These are phyloP conservation scores for Stagonosporopsis cucurbitacearum DNA, from an alignment of 2,329 filamentous ascomycete genomes.

Conservation along the genomic window DNA sequence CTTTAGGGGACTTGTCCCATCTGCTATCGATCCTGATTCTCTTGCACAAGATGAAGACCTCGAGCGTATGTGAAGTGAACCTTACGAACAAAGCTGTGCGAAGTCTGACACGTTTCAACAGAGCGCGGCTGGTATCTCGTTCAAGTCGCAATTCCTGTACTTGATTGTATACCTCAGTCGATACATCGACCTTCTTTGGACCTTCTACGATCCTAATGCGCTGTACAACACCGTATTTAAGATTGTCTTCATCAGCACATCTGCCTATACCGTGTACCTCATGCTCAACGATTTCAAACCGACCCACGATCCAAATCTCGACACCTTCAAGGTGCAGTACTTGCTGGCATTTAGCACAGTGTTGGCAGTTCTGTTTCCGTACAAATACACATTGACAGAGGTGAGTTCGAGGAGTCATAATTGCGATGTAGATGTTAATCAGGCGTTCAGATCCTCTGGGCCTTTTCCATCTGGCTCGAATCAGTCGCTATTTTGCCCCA, in stretches of 20 bases:
- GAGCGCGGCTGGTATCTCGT: slow-evolving; percentile 97
- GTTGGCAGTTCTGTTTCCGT: slow-evolving; percentile 82
- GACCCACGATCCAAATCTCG: slow-evolving; percentile 94
- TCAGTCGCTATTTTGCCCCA: slow-evolving; percentile 95
- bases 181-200: slow-evolving; percentile 90
- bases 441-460: slow-evolving; percentile 80
- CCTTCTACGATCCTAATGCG: slow-evolving; percentile 69
- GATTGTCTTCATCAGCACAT: slow-evolving; percentile 88
- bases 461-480: slow-evolving; percentile 98
- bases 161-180: slow-evolving; percentile 91
- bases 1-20: slow-evolving; percentile 90
- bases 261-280: slow-evolving; percentile 94
- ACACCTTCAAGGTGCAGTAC: slow-evolving; percentile 97
- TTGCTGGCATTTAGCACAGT: slow-evolving; percentile 81
- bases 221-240: slow-evolving; percentile 96
- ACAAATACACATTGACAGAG: slow-evolving; percentile 78
- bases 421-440: slow-evolving; percentile 17
- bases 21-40: slow-evolving; percentile 92
- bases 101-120: slow-evolving; percentile 3
- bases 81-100: not conserved
- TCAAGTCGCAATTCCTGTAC: slow-evolving; percentile 97
- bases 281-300: slow-evolving; percentile 98
- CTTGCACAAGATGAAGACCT: slow-evolving; percentile 89
- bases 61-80: slow-evolving; percentile 70
- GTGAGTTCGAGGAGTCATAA: slow-evolving; percentile 41